phyloP scores from a whole-genome alignment of 352 stramenopile genomes.

The Pythium biforme region DNA sequence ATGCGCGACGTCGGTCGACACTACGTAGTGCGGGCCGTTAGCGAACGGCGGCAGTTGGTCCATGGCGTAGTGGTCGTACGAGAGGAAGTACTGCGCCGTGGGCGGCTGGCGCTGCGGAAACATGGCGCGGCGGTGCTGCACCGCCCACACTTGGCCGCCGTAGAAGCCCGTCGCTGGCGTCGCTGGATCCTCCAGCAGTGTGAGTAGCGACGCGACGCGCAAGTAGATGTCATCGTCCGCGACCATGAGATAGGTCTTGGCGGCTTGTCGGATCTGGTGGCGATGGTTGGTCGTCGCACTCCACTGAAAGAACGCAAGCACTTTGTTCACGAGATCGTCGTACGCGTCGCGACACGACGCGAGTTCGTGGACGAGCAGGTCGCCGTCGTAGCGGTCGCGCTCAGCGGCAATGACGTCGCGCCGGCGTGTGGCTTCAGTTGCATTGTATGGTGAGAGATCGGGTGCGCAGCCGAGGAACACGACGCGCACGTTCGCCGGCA shows the following conservation, averaged over 20 bases:
- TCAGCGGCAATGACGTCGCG: slow-evolving; percentile 22
- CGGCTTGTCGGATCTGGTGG: neutral
- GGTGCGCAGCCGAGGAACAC: slow-evolving; percentile 42
- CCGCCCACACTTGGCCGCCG: slow-evolving; percentile 39
- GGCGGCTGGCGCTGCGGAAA: slow-evolving; percentile 2
- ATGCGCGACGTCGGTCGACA: slow-evolving; percentile 31
- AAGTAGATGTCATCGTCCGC: slow-evolving; percentile 57
- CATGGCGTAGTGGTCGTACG: slow-evolving; percentile 29
- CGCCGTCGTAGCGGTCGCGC: slow-evolving; percentile 25
- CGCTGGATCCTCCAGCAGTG: neutral
- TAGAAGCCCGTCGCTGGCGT: slow-evolving; percentile 23
- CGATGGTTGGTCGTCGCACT: neutral
- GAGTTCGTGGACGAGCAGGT: slow-evolving; percentile 53
- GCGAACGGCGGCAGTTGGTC: slow-evolving; percentile 34
- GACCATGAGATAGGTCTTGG: slow-evolving; percentile 38
- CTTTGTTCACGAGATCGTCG: slow-evolving; percentile 45
- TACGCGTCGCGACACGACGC: slow-evolving; percentile 51
- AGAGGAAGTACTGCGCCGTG: slow-evolving; percentile 21
- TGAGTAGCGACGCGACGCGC: slow-evolving; percentile 5
- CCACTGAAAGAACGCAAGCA: slow-evolving; percentile 46
- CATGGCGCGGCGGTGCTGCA: slow-evolving; percentile 23
- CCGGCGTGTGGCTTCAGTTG: neutral
- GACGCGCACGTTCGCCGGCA: slow-evolving; percentile 27
- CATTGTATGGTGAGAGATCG: slow-evolving; percentile 1
- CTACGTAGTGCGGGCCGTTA: slow-evolving; percentile 39